phyloP scores from a whole-genome alignment of 352 stramenopile species.

The Peronospora destructor region DNA sequence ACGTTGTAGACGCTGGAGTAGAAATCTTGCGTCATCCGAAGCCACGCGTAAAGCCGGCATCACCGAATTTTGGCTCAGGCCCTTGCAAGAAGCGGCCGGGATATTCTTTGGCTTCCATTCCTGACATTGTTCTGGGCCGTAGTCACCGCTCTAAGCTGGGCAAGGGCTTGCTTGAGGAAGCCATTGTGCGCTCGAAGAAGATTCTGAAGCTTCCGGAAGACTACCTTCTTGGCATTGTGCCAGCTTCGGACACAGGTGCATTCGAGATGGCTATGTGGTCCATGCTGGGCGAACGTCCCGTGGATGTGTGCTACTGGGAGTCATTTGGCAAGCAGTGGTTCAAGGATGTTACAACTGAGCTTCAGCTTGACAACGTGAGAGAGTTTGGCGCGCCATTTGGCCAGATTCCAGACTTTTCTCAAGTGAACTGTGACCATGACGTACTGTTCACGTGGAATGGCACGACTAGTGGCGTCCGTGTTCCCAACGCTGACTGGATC shows the following conservation, averaged over 20 bases:
- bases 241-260: slow-evolving; percentile 96
- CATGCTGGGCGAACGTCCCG: slow-evolving; percentile 90
- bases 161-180: slow-evolving; percentile 92
- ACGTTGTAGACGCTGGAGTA: slow-evolving; percentile 21
- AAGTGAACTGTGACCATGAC: slow-evolving; percentile 94
- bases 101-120: slow-evolving; percentile 88
- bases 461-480: slow-evolving; percentile 95
- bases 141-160: slow-evolving; percentile 96
- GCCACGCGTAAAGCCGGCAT: slow-evolving; percentile 64
- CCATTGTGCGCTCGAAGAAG: slow-evolving; percentile 93
- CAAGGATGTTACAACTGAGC: slow-evolving; percentile 90
- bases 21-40: slow-evolving; percentile 60
- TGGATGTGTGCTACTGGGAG: slow-evolving; percentile 95
- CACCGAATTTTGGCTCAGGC: slow-evolving; percentile 95
- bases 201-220: slow-evolving; percentile 92
- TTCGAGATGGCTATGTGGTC: slow-evolving; percentile 99
- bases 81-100: slow-evolving; percentile 98
- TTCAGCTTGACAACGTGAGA: slow-evolving; percentile 91
- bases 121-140: slow-evolving; percentile 85
- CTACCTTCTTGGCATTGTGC: slow-evolving; percentile 95
- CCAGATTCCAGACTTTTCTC: slow-evolving; percentile 90
- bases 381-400: slow-evolving; percentile 95
- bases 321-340: slow-evolving; percentile 97
- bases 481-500: slow-evolving; percentile 96
- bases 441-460: slow-evolving; percentile 99